These are phyloP conservation scores for Talaromyces sp. DNA, from an alignment of 2,329 filamentous ascomycete genomes.

Conservation along the genomic window DNA sequence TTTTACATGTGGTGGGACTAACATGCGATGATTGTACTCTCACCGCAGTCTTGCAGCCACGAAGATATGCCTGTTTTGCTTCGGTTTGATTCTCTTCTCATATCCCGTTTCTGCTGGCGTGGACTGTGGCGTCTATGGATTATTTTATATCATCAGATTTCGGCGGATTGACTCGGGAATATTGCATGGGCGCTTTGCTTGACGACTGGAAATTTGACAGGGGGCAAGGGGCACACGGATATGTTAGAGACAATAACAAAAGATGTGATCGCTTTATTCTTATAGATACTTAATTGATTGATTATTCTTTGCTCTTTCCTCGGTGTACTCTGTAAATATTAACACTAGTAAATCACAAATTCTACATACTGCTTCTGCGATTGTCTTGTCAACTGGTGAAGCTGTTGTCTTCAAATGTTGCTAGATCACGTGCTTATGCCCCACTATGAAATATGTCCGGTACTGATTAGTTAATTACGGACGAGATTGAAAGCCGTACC, in stretches of 20 bases:
- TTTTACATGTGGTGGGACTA: constrained; percentile 3
- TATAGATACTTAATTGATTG: constrained; percentile 13
- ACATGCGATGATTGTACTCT: constrained; percentile 10
- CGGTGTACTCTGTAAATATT: background rate
- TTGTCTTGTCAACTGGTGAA: background rate
- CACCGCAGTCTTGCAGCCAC: constrained; percentile 11
- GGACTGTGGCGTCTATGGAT: constrained; percentile 14
- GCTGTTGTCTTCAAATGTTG: background rate
- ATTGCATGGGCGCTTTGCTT: constrained; percentile 8
- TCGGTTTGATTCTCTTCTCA: constrained; percentile 13
- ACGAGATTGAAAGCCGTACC: background rate
- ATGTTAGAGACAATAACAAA: constrained; percentile 11
- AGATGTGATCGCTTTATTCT: constrained; percentile 12
- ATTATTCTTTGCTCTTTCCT: background rate
- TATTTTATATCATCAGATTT: constrained; percentile 2
- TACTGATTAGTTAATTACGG: background rate
- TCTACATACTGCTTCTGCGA: too few species aligned
- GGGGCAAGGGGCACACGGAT: constrained; percentile 8
- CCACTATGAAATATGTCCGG: background rate
- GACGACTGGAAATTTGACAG: constrained; percentile 7
- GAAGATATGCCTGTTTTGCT: constrained; percentile 16
- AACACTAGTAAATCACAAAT: background rate
- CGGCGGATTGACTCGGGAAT: constrained; percentile 7
- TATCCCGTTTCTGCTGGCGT: constrained; percentile 14
- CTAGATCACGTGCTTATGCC: background rate